phyloP scores from a whole-genome alignment of 192 early-diverging fungal genomes.

The Entomortierella beljakovae region DNA sequence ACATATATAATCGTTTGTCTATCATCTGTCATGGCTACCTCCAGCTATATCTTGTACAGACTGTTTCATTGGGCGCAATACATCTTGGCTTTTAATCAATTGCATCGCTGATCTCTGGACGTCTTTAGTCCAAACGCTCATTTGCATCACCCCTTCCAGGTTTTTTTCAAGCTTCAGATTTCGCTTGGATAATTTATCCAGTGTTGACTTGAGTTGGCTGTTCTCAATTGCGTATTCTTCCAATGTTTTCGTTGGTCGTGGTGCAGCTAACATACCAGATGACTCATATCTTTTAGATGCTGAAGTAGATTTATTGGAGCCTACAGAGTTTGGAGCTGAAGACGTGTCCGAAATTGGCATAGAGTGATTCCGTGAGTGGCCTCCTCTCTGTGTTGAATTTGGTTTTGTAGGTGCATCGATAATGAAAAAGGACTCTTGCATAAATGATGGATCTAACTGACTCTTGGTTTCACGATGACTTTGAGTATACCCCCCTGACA shows the following conservation, averaged over 20 bases:
- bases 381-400: conserved; percentile 4
- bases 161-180: conserved; percentile 45
- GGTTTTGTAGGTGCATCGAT: conserved; percentile 25
- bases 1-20: neutral
- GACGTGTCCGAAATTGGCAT: conserved; percentile 8
- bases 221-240: conserved; percentile 80
- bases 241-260: conserved; percentile 56
- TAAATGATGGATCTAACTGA: conserved; percentile 41
- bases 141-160: conserved; percentile 49
- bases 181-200: conserved; percentile 70
- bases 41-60: conserved; percentile 34
- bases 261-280: neutral
- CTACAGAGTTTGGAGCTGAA: neutral
- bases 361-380: conserved; percentile 4
- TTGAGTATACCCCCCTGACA: neutral
- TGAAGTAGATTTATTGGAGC: neutral
- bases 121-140: conserved; percentile 52
- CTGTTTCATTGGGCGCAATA: conserved; percentile 44
- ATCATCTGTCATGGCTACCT: conserved; percentile 4
- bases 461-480: neutral
- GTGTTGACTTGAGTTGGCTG: conserved; percentile 66
- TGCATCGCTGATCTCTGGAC: conserved; percentile 47
- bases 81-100: conserved; percentile 48
- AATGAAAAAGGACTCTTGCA: conserved; percentile 69
- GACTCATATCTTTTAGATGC: conserved; percentile 3